A percentile compares a stretch with the other conserved stretches of the same genome.
Conservation (phyloP, 2,329 filamentous ascomycete genomes). For the Fusarium sp. region DNA sequence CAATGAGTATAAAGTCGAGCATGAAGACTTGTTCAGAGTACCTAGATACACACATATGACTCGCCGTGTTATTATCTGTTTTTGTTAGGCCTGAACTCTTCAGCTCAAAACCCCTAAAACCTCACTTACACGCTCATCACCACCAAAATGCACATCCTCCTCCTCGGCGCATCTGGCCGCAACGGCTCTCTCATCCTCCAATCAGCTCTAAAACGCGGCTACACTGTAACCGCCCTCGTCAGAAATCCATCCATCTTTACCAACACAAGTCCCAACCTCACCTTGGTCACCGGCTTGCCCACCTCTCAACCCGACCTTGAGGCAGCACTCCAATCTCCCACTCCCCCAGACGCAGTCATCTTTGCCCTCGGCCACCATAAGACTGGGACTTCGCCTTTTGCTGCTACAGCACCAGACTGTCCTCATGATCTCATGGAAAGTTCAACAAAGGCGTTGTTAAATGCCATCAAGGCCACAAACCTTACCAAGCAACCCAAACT, state of each 20-base stretch:
- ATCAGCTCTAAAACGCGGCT: conserved; percentile 52
- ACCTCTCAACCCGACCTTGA: conserved; percentile 48
- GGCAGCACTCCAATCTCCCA: conserved; percentile 45
- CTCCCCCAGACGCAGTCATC: conserved; percentile 53
- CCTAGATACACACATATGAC: neutral
- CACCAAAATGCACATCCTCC: conserved; percentile 56
- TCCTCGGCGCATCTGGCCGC: conserved; percentile 61
- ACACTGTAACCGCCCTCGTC: conserved; percentile 54
- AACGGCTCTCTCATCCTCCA: conserved; percentile 58
- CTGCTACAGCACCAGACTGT: conserved; percentile 51
- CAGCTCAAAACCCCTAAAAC: neutral
- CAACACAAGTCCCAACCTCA: neutral
- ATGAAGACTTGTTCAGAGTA: neutral
- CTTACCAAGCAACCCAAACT: conserved; percentile 54
- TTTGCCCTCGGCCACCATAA: conserved; percentile 62
- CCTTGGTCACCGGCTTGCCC: neutral
- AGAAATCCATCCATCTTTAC: neutral
- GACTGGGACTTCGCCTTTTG: conserved; percentile 60
- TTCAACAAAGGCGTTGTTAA: conserved; percentile 20
- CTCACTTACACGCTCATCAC: conserved; percentile 11
- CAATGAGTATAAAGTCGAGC: conserved; percentile 18
- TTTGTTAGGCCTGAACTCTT: neutral
- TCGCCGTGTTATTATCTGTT: too few relatives aligned
- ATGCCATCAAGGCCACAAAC: conserved; percentile 51
- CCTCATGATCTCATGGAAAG: conserved; percentile 39